Base-by-base conservation (phyloP, 768 basidiomycete genomes). In the Trametes cinnabarina region DNA sequence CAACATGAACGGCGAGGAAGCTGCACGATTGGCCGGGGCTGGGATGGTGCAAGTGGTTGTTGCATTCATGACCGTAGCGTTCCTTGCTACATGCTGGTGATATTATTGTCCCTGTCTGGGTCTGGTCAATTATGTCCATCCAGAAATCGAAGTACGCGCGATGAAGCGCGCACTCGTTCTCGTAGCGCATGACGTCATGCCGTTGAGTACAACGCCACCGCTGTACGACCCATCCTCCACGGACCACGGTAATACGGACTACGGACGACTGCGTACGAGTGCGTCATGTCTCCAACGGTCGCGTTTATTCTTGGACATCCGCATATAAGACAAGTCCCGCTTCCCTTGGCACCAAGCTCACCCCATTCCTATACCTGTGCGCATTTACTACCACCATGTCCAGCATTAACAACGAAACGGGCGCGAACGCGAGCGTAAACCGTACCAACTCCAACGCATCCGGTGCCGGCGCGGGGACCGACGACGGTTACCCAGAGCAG, bases 401-500 rank as follows among this genome's bases (percentile, higher is more conserved):
- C 11, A 48, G 55, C 25, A 26, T 35, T 23, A 20, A 57, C 47
- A 50, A 57, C 19, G 20, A 44, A 12, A 1, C 30, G 7, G 30
- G 30, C 30, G 6, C 30, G 30, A 32, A 32, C 30, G 30, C 30
- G 30, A 32, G 30, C 30, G 0, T 32, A 6, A 32, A 32, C 30
- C 6, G 30, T 6, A 32, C 30, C 30, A 32, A 32, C 30, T 32
- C 30, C 30, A 32, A 32, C 30, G 30, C 30, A 0, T 32, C 30
- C 30, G 30, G 30, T 1, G 30, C 30, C 30, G 30, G 30, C 30
- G 30, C 30, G 1, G 30, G 30, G 0, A 35, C 22, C 28, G 41
- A 41, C 48, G 60, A 69, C 20, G 69, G 49, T 1, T 69, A 73
- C 51, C 76, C 79, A 1, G 69, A 68, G 20, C 77, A 80, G 61